These are phyloP conservation scores for Hymenoscyphus albidus DNA, from an alignment of 2,329 filamentous ascomycete genomes.

Conservation along the genomic window DNA sequence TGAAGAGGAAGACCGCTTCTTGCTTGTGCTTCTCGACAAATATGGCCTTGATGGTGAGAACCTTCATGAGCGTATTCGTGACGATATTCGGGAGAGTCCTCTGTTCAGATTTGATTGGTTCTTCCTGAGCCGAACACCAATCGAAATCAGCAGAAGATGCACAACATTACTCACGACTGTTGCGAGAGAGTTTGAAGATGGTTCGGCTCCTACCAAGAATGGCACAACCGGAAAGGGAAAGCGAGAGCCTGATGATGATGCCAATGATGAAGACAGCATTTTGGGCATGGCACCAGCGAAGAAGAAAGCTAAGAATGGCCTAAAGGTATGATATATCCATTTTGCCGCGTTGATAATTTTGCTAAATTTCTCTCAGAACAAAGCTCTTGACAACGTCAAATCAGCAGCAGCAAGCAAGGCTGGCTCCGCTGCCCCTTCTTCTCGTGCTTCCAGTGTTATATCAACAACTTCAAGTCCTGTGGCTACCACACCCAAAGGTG, in stretches of 20 bases:
- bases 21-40: slow-evolving; percentile 88
- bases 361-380: slow-evolving; percentile 61
- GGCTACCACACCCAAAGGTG: slow-evolving; percentile 24
- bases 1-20: slow-evolving; percentile 93
- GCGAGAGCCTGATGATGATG: slow-evolving; percentile 73
- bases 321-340: slow-evolving; percentile 51
- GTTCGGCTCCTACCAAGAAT: slow-evolving; percentile 42
- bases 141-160: slow-evolving; percentile 88
- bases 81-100: slow-evolving; percentile 91
- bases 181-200: slow-evolving; percentile 85
- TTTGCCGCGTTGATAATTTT: slow-evolving; percentile 11
- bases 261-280: slow-evolving; percentile 78
- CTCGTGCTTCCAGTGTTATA: slow-evolving; percentile 78
- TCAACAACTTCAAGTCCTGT: slow-evolving; percentile 62
- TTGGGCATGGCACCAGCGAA: slow-evolving; percentile 80
- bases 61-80: slow-evolving; percentile 91
- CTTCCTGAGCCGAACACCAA: slow-evolving; percentile 89
- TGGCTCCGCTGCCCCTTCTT: slow-evolving; percentile 70
- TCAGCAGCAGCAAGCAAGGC: slow-evolving; percentile 64
- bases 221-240: slow-evolving; percentile 65
- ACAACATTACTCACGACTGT: slow-evolving; percentile 93
- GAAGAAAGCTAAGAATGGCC: slow-evolving; percentile 88
- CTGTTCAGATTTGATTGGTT: slow-evolving; percentile 99
- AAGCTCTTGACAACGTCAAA: slow-evolving; percentile 86
- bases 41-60: slow-evolving; percentile 88